Conservation (phyloP, 2,329 filamentous ascomycete genomes). For the Trichophyton schoenleinii region DNA sequence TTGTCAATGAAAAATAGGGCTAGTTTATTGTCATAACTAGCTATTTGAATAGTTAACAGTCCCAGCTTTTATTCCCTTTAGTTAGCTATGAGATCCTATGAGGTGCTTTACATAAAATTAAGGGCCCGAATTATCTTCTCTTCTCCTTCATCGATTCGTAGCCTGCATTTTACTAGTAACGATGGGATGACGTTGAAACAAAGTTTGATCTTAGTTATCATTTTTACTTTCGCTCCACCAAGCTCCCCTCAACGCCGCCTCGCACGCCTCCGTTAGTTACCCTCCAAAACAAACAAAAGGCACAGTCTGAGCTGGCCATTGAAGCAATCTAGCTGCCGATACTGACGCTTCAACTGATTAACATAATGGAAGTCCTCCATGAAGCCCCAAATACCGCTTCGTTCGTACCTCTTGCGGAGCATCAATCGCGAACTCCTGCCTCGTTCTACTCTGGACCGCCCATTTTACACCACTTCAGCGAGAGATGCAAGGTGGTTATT, state of each 20-base stretch:
- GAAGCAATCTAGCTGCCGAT: not conserved
- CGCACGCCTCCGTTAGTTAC: not conserved
- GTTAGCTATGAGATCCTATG: no score
- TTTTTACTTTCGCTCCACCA: not conserved
- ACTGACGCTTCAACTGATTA: not conserved
- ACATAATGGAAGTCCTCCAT: conserved; percentile 32
- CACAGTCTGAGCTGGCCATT: not conserved
- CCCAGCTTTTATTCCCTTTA: no score
- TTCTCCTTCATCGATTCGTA: no score
- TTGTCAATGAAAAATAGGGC: conserved; percentile 4
- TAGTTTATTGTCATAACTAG: no score
- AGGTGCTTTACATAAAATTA: no score
- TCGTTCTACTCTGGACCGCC: conserved; percentile 37
- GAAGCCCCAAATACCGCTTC: conserved; percentile 27
- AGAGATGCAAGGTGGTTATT: conserved; percentile 33
- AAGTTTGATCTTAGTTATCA: not conserved
- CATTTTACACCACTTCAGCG: conserved; percentile 36
- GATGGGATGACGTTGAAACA: not conserved
- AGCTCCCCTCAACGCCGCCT: not conserved
- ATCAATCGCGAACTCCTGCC: conserved; percentile 36
- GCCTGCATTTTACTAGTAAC: no score
- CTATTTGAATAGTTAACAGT: no score
- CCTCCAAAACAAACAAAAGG: not conserved
- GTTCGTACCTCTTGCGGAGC: conserved; percentile 33
- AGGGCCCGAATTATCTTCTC: no score